A percentile compares a stretch with the other conserved stretches of the same genome.
These are phyloP conservation scores for Tarenaya hassleriana DNA, from an alignment of 345 rosid genomes.

Conservation along the genomic window DNA sequence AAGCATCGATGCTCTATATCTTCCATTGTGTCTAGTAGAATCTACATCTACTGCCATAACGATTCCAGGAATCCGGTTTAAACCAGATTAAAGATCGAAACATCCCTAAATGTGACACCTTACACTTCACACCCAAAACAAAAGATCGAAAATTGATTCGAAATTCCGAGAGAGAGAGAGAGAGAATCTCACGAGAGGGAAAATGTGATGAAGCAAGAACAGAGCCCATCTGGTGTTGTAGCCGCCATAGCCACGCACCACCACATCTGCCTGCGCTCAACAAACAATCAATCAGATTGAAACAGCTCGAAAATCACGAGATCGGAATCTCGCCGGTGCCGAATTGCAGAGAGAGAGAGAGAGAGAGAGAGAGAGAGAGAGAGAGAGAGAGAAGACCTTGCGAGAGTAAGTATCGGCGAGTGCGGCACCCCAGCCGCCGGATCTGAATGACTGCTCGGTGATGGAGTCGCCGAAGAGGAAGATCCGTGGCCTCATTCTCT, in stretches of 20 bases:
- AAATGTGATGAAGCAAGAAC: conserved; percentile 66
- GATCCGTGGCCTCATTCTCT: conserved; percentile 63
- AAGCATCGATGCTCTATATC: not conserved
- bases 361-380: too few species aligned
- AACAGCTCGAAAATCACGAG: not conserved
- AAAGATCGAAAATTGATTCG: not conserved
- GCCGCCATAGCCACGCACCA: conserved; percentile 91
- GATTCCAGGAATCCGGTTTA: too few species aligned
- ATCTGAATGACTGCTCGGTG: conserved; percentile 64
- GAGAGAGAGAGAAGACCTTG: conserved; percentile 37
- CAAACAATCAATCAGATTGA: not conserved
- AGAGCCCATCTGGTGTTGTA: conserved; percentile 94
- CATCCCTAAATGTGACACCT: too few species aligned
- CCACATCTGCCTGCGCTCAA: conserved; percentile 48
- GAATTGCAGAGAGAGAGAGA: too few species aligned
- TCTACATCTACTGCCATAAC: too few species aligned
- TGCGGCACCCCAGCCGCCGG: conserved; percentile 90
- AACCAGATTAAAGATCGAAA: too few species aligned
- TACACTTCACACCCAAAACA: too few species aligned
- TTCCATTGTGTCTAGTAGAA: too few species aligned
- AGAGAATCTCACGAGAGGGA: conserved; percentile 47
- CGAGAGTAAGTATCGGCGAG: conserved; percentile 73
- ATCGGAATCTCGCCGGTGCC: too few species aligned
- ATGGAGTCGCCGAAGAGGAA: conserved; percentile 89
- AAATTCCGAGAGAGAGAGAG: not conserved